Evolutionary conservation across 2,329 filamentous ascomycete species (phyloP).

Genomic region (Grosmannia huntii): DNA sequence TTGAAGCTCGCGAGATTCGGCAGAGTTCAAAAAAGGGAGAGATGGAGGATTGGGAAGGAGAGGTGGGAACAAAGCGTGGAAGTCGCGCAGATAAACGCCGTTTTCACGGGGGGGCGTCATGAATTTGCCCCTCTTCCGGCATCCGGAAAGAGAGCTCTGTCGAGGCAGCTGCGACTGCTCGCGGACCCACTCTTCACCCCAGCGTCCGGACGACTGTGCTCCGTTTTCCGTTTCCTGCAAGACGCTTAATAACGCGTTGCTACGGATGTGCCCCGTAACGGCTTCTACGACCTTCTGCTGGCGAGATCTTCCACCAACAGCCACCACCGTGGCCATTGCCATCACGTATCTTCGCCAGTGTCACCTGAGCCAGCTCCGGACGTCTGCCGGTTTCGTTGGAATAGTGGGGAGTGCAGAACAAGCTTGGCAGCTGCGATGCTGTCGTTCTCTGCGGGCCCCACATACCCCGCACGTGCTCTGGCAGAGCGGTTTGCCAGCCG

Average conservation of each 20-base stretch:
- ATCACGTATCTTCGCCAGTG: neutral
- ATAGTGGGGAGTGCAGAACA: neutral
- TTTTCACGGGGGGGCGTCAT: neutral
- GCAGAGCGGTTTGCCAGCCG: neutral
- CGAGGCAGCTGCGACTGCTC: neutral
- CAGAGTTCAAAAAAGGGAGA: neutral
- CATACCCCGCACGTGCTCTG: neutral
- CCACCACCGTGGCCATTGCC: no score
- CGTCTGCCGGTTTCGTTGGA: neutral
- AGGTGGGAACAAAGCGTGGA: neutral
- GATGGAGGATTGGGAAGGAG: neutral
- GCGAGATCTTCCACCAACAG: neutral
- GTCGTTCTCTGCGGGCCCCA: neutral
- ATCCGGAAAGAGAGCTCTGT: neutral
- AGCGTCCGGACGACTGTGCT: neutral
- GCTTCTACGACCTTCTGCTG: neutral
- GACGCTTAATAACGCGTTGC: neutral
- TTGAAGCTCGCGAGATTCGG: neutral
- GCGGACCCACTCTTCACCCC: neutral
- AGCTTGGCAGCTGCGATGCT: neutral
- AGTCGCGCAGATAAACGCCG: neutral
- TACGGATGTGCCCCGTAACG: neutral
- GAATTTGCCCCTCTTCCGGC: neutral
- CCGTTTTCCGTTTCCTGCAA: neutral
- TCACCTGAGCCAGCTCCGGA: neutral